Conservation (phyloP, 2,329 filamentous ascomycete species). For the Colletotrichum spaethianum region DNA sequence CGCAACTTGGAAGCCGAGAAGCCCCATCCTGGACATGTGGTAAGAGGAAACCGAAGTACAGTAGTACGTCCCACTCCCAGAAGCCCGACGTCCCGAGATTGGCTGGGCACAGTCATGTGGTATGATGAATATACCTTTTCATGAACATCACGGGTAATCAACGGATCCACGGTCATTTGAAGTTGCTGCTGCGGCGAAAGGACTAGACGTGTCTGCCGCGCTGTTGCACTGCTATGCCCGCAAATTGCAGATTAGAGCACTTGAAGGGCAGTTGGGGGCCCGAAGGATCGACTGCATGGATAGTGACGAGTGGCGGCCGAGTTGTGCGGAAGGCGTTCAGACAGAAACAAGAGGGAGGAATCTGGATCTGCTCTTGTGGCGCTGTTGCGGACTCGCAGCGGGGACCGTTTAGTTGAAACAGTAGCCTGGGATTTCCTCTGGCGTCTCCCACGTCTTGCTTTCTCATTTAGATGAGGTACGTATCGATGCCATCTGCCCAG, state of each 20-base stretch:
- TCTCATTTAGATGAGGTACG: slow-evolving; percentile 33
- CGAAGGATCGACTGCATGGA: slow-evolving; percentile 39
- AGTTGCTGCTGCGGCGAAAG: not conserved
- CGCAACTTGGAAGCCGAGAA: not conserved
- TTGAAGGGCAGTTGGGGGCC: not conserved
- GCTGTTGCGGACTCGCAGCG: slow-evolving; percentile 27
- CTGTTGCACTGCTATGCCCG: not conserved
- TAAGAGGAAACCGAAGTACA: not conserved
- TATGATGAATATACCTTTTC: not conserved
- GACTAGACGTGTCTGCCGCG: not conserved
- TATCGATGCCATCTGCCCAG: not conserved
- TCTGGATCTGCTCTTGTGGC: slow-evolving; percentile 34
- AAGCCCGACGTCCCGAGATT: slow-evolving; percentile 20
- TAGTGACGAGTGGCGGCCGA: slow-evolving; percentile 20
- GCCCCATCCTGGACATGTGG: slow-evolving; percentile 1
- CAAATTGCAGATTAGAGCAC: not conserved
- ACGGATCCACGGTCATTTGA: slow-evolving; percentile 5
- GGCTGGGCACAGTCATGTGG: slow-evolving; percentile 1
- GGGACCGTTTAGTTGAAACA: slow-evolving; percentile 41
- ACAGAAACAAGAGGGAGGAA: slow-evolving; percentile 28
- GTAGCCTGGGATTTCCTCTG: slow-evolving; percentile 22
- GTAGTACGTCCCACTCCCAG: not conserved
- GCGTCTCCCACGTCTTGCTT: slow-evolving; percentile 11
- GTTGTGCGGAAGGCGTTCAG: slow-evolving; percentile 13
- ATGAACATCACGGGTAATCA: slow-evolving; percentile 13